Evolutionary conservation across 495 filamentous ascomycete genomes (phyloP).

Genomic region (Neurospora sp.): DNA sequence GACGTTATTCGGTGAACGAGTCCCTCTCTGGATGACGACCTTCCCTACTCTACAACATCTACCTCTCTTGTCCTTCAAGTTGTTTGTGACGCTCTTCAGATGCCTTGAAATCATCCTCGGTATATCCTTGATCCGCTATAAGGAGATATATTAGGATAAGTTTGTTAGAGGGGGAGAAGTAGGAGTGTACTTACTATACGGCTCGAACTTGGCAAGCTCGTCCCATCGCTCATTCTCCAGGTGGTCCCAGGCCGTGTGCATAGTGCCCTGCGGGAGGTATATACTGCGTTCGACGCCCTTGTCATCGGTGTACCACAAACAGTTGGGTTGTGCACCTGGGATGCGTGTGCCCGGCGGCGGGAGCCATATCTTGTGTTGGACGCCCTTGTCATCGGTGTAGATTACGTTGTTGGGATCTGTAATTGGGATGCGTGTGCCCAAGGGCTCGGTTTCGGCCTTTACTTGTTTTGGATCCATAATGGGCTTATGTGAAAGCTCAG

Average conservation of each 20-base stretch:
- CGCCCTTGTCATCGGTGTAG: not conserved
- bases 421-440: no score
- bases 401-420: no score
- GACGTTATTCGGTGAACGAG: no score
- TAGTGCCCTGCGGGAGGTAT: not conserved
- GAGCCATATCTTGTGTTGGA: not conserved
- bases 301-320: not conserved
- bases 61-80: not conserved
- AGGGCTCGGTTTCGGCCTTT: no score
- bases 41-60: not conserved
- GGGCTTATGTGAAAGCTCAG: no score
- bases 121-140: not conserved
- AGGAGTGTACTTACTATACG: not conserved
- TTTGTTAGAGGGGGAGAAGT: not conserved
- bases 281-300: not conserved
- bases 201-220: not conserved
- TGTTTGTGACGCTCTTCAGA: not conserved
- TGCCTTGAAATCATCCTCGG: not conserved
- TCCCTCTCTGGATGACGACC: no score
- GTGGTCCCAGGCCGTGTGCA: not conserved
- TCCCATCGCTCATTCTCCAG: not conserved
- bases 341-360: not conserved
- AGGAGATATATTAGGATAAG: not conserved
- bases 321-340: not conserved
- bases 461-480: no score